These are phyloP conservation scores for Recurvomyces mirabilis DNA, from an alignment of 495 filamentous ascomycete genomes.

Conservation along the genomic window DNA sequence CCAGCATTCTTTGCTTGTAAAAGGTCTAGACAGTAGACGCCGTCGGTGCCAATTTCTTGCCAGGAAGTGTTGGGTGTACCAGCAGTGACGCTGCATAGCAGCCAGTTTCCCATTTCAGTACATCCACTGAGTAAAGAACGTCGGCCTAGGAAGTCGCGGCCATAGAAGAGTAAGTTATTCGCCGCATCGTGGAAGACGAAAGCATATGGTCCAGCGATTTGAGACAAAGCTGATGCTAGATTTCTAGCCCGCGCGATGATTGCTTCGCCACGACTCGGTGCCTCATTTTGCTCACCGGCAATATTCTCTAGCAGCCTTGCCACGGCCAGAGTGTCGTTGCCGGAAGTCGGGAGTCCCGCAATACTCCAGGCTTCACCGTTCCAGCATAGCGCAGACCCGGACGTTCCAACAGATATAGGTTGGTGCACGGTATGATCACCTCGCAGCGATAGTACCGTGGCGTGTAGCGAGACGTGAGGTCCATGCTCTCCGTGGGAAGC, in stretches of 20 bases:
- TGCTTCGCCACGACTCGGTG: background rate
- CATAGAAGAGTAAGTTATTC: conserved; percentile 56
- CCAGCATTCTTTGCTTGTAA: no score
- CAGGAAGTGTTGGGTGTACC: conserved; percentile 37
- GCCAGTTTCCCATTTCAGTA: conserved; percentile 40
- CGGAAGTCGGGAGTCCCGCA: conserved; percentile 37
- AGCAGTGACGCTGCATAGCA: conserved; percentile 67
- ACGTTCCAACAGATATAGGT: conserved; percentile 50
- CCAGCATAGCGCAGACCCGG: conserved; percentile 80
- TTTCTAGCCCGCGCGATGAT: background rate
- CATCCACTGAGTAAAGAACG: conserved; percentile 59
- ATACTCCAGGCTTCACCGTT: conserved; percentile 97
- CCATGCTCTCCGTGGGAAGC: background rate
- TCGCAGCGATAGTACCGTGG: conserved; percentile 78
- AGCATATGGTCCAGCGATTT: conserved; percentile 75
- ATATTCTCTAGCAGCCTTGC: conserved; percentile 51
- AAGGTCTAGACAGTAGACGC: conserved; percentile 53
- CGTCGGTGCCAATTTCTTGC: conserved; percentile 73
- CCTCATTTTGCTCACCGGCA: background rate
- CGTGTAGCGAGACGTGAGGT: conserved; percentile 32
- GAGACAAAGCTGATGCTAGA: conserved; percentile 10
- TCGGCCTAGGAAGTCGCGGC: conserved; percentile 74
- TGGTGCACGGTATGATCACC: conserved; percentile 62
- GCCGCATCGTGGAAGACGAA: conserved; percentile 74
- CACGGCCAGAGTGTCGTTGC: conserved; percentile 69